phyloP scores from a whole-genome alignment of 306 rosid species.

The Cicer pinnatifidum region DNA sequence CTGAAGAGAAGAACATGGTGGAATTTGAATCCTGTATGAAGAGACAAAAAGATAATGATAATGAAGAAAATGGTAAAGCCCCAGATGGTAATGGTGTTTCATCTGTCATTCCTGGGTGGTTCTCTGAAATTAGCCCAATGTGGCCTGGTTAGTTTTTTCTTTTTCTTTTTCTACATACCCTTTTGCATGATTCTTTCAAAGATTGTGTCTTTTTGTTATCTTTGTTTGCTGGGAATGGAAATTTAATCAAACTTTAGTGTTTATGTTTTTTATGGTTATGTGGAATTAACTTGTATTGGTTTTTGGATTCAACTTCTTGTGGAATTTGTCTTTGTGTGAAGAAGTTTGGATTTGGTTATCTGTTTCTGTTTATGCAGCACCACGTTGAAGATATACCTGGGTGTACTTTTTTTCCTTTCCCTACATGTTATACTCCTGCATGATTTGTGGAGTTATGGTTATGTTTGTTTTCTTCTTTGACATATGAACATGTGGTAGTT shows the following conservation, averaged over 20 bases:
- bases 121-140: slow-evolving; percentile 98
- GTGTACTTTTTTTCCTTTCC: no score
- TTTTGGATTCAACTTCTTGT: slow-evolving; percentile 10
- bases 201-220: slow-evolving; percentile 8
- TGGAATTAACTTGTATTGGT: slow-evolving; percentile 13
- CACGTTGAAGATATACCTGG: no score
- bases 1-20: no score
- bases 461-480: slow-evolving; percentile 1
- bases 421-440: background rate
- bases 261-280: slow-evolving; percentile 20
- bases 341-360: slow-evolving; percentile 32
- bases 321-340: slow-evolving; percentile 18
- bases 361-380: no score
- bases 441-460: slow-evolving; percentile 22
- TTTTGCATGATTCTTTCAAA: slow-evolving; percentile 19
- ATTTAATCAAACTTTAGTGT: background rate
- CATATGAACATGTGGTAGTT: slow-evolving; percentile 13
- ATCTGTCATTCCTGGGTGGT: slow-evolving; percentile 91
- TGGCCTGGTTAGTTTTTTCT: slow-evolving; percentile 84
- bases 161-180: slow-evolving; percentile 13
- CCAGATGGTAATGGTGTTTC: slow-evolving; percentile 55
- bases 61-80: slow-evolving; percentile 61
- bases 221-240: slow-evolving; percentile 19
- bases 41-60: slow-evolving; percentile 65
- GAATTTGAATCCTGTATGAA: slow-evolving; percentile 37